Conservation (phyloP, 345 rosid genomes). For the Aquilaria yunnanensis region DNA sequence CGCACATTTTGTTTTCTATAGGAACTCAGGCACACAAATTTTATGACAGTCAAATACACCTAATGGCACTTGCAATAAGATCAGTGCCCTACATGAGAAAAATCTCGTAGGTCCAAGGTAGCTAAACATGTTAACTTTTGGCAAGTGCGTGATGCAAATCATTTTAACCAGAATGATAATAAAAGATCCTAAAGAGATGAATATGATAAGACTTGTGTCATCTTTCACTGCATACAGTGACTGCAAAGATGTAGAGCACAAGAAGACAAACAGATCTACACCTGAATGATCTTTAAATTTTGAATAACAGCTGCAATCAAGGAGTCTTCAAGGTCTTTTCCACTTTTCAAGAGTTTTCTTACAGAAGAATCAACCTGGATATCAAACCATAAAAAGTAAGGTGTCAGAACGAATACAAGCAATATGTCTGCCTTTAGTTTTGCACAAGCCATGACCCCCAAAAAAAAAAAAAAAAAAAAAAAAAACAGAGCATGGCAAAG, state of each 20-base stretch:
- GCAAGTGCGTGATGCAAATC: too few species aligned
- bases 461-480: neutral
- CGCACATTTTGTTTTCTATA: too few species aligned
- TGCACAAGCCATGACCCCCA: constrained; percentile 3
- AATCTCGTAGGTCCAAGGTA: too few species aligned
- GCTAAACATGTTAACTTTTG: too few species aligned
- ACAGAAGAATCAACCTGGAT: constrained; percentile 57
- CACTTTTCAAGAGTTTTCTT: constrained; percentile 57
- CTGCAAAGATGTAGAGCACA: constrained; percentile 1
- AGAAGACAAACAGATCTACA: constrained; percentile 25
- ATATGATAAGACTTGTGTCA: too few species aligned
- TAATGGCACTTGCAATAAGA: too few species aligned
- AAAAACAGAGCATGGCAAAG: constrained; percentile 9
- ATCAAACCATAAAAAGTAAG: constrained; percentile 18
- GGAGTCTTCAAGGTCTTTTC: constrained; percentile 62
- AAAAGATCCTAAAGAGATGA: too few species aligned
- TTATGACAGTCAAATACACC: too few species aligned
- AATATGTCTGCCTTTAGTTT: neutral
- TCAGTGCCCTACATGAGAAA: too few species aligned
- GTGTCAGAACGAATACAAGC: constrained; percentile 3
- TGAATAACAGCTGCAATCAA: constrained; percentile 66
- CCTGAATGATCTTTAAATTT: constrained; percentile 79
- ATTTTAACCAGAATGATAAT: too few species aligned
- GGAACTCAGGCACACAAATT: too few species aligned
- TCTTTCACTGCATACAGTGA: too few species aligned